phyloP scores from a whole-genome alignment of 2,329 filamentous ascomycete genomes.

The Botrytis sinoallii region DNA sequence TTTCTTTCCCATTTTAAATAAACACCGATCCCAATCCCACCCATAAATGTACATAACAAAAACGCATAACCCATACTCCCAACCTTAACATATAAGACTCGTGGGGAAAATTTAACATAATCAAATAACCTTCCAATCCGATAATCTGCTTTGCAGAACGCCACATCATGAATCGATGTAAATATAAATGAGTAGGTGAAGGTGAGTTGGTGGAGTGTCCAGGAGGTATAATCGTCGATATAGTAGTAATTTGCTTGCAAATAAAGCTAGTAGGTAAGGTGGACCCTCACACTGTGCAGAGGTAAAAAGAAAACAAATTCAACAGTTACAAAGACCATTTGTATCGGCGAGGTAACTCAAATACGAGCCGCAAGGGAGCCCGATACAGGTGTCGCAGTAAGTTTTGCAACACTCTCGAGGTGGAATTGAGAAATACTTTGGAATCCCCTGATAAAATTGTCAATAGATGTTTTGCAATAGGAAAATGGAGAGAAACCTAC shows the following conservation, averaged over 20 bases:
- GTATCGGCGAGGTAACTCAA: not conserved
- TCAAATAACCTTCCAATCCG: not conserved
- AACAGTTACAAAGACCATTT: not conserved
- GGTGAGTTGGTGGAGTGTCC: not conserved
- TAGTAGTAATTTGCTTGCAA: not conserved
- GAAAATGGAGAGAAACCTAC: conserved; percentile 24
- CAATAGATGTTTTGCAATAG: conserved; percentile 27
- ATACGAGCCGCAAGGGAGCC: not conserved
- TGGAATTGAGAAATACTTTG: conserved; percentile 60
- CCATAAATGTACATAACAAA: not conserved
- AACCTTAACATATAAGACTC: conserved; percentile 3
- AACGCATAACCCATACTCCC: not conserved
- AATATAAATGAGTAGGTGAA: not conserved
- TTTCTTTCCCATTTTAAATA: not conserved
- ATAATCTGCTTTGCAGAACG: not conserved
- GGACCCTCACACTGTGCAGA: not conserved
- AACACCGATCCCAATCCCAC: not conserved
- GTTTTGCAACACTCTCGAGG: conserved; percentile 42
- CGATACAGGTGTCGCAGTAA: conserved; percentile 17
- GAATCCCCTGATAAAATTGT: conserved; percentile 48
- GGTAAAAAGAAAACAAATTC: not conserved
- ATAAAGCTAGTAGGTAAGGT: not conserved
- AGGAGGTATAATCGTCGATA: not conserved
- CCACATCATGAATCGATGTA: not conserved
- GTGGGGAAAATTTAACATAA: not conserved